Base-by-base conservation (phyloP, 106 monocot genomes). In the Phalaenopsis equestris region DNA sequence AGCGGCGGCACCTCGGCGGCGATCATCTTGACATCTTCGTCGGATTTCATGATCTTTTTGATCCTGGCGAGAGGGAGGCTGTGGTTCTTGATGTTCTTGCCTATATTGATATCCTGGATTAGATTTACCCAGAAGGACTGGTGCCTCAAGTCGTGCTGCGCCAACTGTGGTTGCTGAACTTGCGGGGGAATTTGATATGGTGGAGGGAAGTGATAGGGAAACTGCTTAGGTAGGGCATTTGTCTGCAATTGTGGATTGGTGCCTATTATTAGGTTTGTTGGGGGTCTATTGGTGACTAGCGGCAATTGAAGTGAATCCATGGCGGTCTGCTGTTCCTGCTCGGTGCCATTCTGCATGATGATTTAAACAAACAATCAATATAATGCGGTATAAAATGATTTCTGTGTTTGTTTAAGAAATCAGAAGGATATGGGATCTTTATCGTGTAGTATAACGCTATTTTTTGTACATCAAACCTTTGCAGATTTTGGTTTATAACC, bases 31-130 rank as follows among this genome's bases (percentile, higher is more conserved):
- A 91, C 91, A 76, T 91, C 91, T 73, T 91, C 91, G 36, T 91
- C 91, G 8, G 91, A 86, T 75, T 90, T 90, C 90, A 90, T 90
- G 56, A 90, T 90, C 68, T 90, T 90, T 76, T 90, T 90, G 72
- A 90, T 90, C 37, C 90, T 70, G 38, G 90, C 90, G 9, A 90
- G 87, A 3, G 90, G 90, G 7, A 90, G 81, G 81, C 77, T 90
- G 80, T 90, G 90, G 48, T 85, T 90, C 81, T 83, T 90, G 81
- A 90, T 87, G 81, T 90, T 87, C 10, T 79, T 85, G 49, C 85
- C 80, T 4, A 80, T 77, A 41, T 79, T 79, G 12, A 87, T 79
- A 17, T 87, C 87, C 21, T 56, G 58, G 48, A 79, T 57, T 47
- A 84, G 87, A 49, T 81, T 81, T 65, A 79, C 79, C 87, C 87